Conservation (phyloP, 1,284 basidiomycete species). For the Baeospora myosura region DNA sequence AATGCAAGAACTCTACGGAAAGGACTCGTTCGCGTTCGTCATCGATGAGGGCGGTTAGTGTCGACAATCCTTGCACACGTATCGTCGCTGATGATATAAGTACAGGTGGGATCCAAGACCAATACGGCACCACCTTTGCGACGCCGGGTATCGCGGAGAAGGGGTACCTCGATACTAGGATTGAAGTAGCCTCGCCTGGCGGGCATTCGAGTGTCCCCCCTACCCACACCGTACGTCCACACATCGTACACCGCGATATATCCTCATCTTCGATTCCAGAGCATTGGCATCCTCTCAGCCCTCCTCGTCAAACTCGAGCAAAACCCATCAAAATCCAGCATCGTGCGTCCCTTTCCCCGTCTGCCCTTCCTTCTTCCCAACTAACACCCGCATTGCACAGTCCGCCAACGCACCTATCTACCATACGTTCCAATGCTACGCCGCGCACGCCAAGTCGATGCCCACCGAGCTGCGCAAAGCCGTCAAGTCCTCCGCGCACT, state of each 20-base stretch:
- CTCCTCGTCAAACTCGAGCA: constrained; percentile 38
- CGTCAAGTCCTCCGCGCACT: constrained; percentile 16
- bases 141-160: constrained; percentile 47
- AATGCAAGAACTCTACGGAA: constrained; percentile 39
- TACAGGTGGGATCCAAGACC: constrained; percentile 17
- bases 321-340: constrained; percentile 26
- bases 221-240: constrained; percentile 24
- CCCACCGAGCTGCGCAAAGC: constrained; percentile 20
- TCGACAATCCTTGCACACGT: background rate
- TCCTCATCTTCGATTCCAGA: constrained; percentile 16
- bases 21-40: constrained; percentile 39
- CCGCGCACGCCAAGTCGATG: constrained; percentile 28
- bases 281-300: constrained; percentile 39
- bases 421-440: constrained; percentile 20
- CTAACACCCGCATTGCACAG: constrained; percentile 11
- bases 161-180: constrained; percentile 41
- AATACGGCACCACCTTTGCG: constrained; percentile 26
- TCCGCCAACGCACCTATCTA: constrained; percentile 22
- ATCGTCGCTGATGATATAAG: background rate
- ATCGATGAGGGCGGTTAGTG: constrained; percentile 33
- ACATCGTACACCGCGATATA: background rate
- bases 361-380: background rate
- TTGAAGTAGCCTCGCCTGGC: constrained; percentile 38
- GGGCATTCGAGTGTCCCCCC: constrained; percentile 52
- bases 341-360: constrained; percentile 14